Percentiles rank a stretch among this genome's conserved stretches.
phyloP scores from a whole-genome alignment of 441 rosid genomes.

The Bruguiera hainesii region DNA sequence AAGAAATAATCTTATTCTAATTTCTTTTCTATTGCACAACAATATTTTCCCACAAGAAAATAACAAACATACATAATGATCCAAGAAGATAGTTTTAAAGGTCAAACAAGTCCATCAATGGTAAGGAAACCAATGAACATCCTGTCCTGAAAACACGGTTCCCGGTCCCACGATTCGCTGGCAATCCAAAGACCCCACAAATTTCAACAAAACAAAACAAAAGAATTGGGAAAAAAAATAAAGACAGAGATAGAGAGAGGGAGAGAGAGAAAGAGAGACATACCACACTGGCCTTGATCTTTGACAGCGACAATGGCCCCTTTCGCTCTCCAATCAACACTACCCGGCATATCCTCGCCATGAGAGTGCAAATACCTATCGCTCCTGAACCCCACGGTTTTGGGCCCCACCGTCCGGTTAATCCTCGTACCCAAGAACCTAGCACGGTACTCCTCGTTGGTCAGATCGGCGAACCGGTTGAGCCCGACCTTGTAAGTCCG shows the following conservation, averaged over 20 bases:
- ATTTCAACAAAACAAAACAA: not conserved
- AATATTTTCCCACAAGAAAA: too few species aligned
- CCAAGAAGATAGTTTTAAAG: not conserved
- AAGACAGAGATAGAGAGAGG: not conserved
- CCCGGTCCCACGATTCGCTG: not conserved
- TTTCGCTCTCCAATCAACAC: conserved; percentile 79
- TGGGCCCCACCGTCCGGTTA: conserved; percentile 19
- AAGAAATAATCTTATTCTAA: too few species aligned
- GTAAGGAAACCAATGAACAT: too few species aligned
- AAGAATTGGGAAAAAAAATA: not conserved
- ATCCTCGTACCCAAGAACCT: conserved; percentile 48
- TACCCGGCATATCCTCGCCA: conserved; percentile 61
- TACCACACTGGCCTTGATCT: conserved; percentile 90
- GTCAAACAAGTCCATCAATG: not conserved
- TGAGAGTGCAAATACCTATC: conserved; percentile 44
- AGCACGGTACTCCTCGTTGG: conserved; percentile 78
- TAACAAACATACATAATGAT: too few species aligned
- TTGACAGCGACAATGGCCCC: conserved; percentile 78
- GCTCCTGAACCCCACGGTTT: conserved; percentile 24
- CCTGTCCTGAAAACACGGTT: not conserved
- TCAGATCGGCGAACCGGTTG: conserved; percentile 82
- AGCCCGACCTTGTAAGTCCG: conserved; percentile 58
- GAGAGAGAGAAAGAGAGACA: conserved; percentile 7
- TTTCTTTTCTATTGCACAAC: too few species aligned
- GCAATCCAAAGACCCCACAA: conserved; percentile 2